phyloP scores from a whole-genome alignment of 108 stramenopile genomes.

The Fragilariopsis cylindrus region DNA sequence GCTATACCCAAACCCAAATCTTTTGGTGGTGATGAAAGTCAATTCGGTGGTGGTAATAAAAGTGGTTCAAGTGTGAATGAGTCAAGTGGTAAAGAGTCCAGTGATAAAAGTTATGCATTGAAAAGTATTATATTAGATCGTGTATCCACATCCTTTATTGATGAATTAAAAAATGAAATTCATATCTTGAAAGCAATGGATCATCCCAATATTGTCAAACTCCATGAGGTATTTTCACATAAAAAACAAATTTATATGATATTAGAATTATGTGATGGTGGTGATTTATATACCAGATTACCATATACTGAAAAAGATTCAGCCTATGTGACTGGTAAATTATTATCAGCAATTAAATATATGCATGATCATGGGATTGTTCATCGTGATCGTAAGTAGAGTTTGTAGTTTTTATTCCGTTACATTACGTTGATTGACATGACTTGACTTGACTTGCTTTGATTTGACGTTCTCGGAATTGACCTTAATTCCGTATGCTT shows the following conservation, averaged over 20 bases:
- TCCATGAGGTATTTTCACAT: constrained; percentile 80
- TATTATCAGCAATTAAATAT: constrained; percentile 76
- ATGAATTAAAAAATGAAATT: constrained; percentile 91
- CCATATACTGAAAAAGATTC: constrained; percentile 76
- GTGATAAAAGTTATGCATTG: constrained; percentile 50
- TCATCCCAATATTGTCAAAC: constrained; percentile 94
- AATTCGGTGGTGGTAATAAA: background rate
- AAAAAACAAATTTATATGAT: constrained; percentile 77
- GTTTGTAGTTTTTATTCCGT: too few species aligned
- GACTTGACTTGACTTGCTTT: too few species aligned
- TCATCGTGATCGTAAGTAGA: constrained; percentile 96
- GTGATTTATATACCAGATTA: constrained; percentile 63
- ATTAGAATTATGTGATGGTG: constrained; percentile 75
- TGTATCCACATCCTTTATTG: constrained; percentile 58
- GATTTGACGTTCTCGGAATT: too few species aligned
- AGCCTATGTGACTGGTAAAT: constrained; percentile 55
- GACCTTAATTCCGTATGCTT: too few species aligned
- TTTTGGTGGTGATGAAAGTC: background rate
- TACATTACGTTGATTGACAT: too few species aligned
- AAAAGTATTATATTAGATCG: constrained; percentile 64
- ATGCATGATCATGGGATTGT: constrained; percentile 91
- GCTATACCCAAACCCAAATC: background rate
- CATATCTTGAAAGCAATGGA: constrained; percentile 78
- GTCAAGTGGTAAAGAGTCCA: background rate
- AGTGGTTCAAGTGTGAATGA: background rate